Conservation (phyloP, 768 basidiomycete species). For the Russula sp. region DNA sequence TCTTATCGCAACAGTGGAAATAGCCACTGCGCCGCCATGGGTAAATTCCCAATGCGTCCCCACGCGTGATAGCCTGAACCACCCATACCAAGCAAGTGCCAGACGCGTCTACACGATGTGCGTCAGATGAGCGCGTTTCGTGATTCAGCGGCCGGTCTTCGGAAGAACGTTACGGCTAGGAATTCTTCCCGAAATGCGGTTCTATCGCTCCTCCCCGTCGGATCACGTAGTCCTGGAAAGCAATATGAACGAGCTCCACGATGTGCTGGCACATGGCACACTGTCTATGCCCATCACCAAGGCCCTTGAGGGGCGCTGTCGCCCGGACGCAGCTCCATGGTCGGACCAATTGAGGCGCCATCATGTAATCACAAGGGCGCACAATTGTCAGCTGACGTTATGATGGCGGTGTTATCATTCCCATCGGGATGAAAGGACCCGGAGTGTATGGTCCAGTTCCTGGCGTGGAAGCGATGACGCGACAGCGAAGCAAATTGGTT, state of each 20-base stretch:
- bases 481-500: constrained; percentile 14
- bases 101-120: constrained; percentile 9
- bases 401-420: constrained; percentile 15
- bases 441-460: constrained; percentile 4
- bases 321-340: neutral
- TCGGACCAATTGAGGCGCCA: neutral
- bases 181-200: neutral
- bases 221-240: neutral
- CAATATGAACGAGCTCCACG: neutral
- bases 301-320: neutral
- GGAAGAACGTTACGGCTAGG: neutral
- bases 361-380: constrained; percentile 1
- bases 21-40: neutral
- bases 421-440: constrained; percentile 5
- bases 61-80: constrained; percentile 1
- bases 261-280: constrained; percentile 10
- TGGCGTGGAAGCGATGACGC: constrained; percentile 17
- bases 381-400: constrained; percentile 13
- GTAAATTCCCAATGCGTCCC: constrained; percentile 4
- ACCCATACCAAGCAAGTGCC: constrained; percentile 1
- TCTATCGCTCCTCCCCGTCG: neutral
- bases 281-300: neutral
- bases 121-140: constrained; percentile 19
- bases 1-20: constrained; percentile 4
- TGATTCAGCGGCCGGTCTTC: constrained; percentile 6